A percentile compares a stretch with the other conserved stretches of the same genome.
These are phyloP conservation scores for Physcia stellaris DNA, from an alignment of 495 filamentous ascomycete genomes.

Conservation along the genomic window DNA sequence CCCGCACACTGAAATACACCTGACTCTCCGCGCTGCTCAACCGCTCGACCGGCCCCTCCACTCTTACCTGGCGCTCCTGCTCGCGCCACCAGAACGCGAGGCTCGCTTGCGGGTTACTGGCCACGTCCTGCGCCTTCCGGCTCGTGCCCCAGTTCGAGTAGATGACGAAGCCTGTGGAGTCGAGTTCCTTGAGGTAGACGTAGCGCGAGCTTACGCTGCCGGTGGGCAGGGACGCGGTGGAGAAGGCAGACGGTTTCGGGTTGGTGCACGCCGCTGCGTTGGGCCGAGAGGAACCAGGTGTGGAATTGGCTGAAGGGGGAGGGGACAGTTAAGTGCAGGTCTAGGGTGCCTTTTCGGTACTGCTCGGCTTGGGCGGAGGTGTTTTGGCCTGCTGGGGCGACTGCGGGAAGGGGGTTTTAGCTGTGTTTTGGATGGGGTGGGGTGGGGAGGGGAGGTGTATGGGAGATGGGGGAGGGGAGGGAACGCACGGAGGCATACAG, in stretches of 20 bases:
- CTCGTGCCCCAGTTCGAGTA: constrained; percentile 85
- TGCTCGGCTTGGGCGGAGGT: constrained; percentile 39
- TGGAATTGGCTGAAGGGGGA: constrained; percentile 61
- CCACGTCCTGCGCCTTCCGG: constrained; percentile 46
- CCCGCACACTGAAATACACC: constrained; percentile 63
- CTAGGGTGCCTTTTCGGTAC: constrained; percentile 28
- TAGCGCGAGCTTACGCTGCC: constrained; percentile 72
- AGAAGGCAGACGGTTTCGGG: constrained; percentile 57
- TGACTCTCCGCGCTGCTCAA: constrained; percentile 77
- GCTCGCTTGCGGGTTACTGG: constrained; percentile 49
- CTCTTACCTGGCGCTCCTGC: constrained; percentile 61
- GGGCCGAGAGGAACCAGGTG: constrained; percentile 68
- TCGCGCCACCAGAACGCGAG: constrained; percentile 75
- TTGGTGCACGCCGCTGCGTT: constrained; percentile 46
- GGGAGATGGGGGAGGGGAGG: constrained; percentile 1
- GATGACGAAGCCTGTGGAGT: constrained; percentile 68
- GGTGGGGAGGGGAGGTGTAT: background rate
- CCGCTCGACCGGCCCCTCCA: constrained; percentile 45
- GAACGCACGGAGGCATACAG: too few species aligned
- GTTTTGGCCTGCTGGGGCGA: constrained; percentile 87
- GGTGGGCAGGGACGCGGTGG: constrained; percentile 71
- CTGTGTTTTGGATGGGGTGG: background rate
- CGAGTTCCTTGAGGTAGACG: constrained; percentile 77
- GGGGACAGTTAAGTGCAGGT: constrained; percentile 39
- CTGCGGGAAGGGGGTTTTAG: too few species aligned